A percentile compares a stretch with the other conserved stretches of the same genome.
Conservation (phyloP, 2,329 filamentous ascomycete species). For the Aspergillus costaricaensis region DNA sequence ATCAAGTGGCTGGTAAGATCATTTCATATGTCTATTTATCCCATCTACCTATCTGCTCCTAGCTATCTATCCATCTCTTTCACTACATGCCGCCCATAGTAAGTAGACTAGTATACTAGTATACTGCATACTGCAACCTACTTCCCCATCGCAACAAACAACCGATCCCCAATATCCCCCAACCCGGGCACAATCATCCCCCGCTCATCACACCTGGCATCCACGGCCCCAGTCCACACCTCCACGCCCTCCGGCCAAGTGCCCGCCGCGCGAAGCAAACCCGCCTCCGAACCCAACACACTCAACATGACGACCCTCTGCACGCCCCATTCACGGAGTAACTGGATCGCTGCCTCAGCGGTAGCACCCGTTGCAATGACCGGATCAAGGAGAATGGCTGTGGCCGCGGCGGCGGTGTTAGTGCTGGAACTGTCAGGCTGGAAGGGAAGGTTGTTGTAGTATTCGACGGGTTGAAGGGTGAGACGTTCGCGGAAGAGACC, state of each 20-base stretch:
- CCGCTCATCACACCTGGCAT: slow-evolving; percentile 67
- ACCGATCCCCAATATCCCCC: slow-evolving; percentile 84
- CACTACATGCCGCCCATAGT: too few species aligned
- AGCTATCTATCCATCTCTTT: neutral
- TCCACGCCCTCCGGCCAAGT: slow-evolving; percentile 67
- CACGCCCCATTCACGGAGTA: slow-evolving; percentile 89
- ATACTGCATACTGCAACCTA: slow-evolving; percentile 40
- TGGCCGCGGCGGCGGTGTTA: slow-evolving; percentile 52
- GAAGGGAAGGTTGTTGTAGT: slow-evolving; percentile 95
- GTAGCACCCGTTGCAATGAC: slow-evolving; percentile 94
- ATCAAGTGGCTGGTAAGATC: neutral
- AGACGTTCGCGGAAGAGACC: slow-evolving; percentile 90
- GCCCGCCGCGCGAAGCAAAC: slow-evolving; percentile 69
- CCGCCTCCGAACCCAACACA: slow-evolving; percentile 71
- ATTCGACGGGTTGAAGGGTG: slow-evolving; percentile 87
- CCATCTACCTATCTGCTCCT: neutral
- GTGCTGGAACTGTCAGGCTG: slow-evolving; percentile 38
- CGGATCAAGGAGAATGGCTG: slow-evolving; percentile 86
- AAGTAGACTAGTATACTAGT: too few species aligned
- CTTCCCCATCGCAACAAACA: slow-evolving; percentile 89
- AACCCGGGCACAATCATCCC: slow-evolving; percentile 91
- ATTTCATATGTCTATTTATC: neutral
- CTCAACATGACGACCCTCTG: slow-evolving; percentile 73
- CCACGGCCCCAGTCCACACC: slow-evolving; percentile 81
- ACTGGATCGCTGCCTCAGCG: slow-evolving; percentile 84